phyloP scores from a whole-genome alignment of 257 asterid genomes.

The Nicotiana attenuata region DNA sequence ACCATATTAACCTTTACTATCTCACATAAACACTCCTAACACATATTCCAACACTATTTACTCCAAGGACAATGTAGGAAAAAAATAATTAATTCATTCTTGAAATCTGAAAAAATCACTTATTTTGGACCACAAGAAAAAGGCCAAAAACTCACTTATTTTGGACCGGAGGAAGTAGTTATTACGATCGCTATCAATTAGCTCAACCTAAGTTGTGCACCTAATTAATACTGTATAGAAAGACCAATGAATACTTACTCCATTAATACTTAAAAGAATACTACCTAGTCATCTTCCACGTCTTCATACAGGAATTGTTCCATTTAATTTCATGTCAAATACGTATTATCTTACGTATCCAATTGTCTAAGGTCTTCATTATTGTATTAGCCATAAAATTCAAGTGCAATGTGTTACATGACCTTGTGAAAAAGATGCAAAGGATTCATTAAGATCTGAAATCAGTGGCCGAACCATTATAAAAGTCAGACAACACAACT shows the following conservation, averaged over 20 bases:
- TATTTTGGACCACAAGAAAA: not conserved
- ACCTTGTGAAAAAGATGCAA: not conserved
- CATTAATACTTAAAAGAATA: not conserved
- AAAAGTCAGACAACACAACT: too few relatives aligned
- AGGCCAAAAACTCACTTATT: too few relatives aligned
- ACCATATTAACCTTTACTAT: too few relatives aligned
- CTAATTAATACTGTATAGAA: conserved; percentile 28
- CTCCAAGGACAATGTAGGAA: too few relatives aligned
- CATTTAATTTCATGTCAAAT: not conserved
- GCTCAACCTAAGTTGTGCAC: conserved; percentile 30
- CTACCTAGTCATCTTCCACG: not conserved
- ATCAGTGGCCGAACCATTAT: too few relatives aligned
- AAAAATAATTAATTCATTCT: too few relatives aligned
- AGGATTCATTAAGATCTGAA: too few relatives aligned
- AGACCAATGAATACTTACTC: not conserved
- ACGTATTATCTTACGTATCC: not conserved
- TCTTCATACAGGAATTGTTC: not conserved
- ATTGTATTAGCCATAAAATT: not conserved
- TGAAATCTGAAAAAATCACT: too few relatives aligned
- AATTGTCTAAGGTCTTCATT: not conserved
- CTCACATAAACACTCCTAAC: too few relatives aligned
- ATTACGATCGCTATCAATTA: conserved; percentile 8
- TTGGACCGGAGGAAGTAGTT: not conserved
- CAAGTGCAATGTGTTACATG: not conserved
- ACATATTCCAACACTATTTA: too few relatives aligned